Conservation (phyloP, 495 filamentous ascomycete genomes). For the Staphylotrichum longicolle region DNA sequence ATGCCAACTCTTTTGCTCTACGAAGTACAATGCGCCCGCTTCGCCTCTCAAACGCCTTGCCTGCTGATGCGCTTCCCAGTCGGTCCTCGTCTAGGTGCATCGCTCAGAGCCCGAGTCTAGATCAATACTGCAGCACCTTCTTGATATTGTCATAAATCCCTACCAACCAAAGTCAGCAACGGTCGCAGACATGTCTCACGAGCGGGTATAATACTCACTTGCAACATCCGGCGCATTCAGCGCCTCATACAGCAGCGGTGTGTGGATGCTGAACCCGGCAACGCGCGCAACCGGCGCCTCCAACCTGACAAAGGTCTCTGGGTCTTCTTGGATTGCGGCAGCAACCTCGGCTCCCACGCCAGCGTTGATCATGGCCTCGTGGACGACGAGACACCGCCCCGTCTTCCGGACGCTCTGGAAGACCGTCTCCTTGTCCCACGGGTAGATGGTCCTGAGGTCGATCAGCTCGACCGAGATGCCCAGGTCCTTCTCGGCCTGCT, state of each 20-base stretch:
- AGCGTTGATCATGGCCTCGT: slow-evolving; percentile 94
- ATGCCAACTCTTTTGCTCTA: background rate
- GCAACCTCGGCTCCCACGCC: slow-evolving; percentile 93
- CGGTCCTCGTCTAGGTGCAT: background rate
- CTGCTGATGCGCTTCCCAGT: slow-evolving; percentile 9
- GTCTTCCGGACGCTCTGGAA: slow-evolving; percentile 86
- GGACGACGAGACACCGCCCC: slow-evolving; percentile 85
- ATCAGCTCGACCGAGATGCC: slow-evolving; percentile 83
- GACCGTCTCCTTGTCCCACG: slow-evolving; percentile 88
- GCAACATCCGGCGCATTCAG: slow-evolving; percentile 90
- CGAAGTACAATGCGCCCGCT: slow-evolving; percentile 1
- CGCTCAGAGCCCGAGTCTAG: background rate
- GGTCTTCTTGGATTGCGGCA: slow-evolving; percentile 80
- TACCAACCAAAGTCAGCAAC: slow-evolving; percentile 33
- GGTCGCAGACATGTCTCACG: background rate
- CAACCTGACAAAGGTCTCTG: slow-evolving; percentile 75
- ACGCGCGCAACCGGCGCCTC: slow-evolving; percentile 92
- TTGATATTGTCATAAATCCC: slow-evolving; percentile 57
- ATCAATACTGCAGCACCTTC: slow-evolving; percentile 45
- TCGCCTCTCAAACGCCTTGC: slow-evolving; percentile 18
- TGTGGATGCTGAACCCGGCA: slow-evolving; percentile 89
- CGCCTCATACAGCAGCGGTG: slow-evolving; percentile 76
- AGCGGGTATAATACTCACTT: slow-evolving; percentile 57
- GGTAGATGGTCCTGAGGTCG: slow-evolving; percentile 87
- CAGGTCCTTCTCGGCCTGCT: slow-evolving; percentile 75